Conservation (phyloP, 441 rosid genomes). For the Pelargonium cotyledonis region DNA sequence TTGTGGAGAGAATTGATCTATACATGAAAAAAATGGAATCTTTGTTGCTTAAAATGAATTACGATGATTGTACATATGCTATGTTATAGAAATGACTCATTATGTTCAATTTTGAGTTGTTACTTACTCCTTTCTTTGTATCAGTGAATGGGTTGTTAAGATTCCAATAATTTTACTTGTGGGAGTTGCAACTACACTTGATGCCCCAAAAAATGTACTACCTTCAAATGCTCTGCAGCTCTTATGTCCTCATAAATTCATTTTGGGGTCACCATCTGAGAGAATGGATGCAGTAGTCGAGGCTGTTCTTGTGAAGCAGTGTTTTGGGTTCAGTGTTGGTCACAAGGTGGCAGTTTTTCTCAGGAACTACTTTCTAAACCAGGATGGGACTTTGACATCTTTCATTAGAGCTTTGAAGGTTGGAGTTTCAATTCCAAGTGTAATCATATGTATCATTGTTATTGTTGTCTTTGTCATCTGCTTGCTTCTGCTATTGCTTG, state of each 20-base stretch:
- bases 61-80: neutral
- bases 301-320: slow-evolving; percentile 68
- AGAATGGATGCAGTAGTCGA: slow-evolving; percentile 79
- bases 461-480: neutral
- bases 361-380: slow-evolving; percentile 68
- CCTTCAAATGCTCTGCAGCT: slow-evolving; percentile 55
- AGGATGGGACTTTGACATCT: slow-evolving; percentile 85
- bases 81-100: neutral
- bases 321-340: slow-evolving; percentile 67
- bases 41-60: neutral
- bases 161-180: slow-evolving; percentile 68
- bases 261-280: slow-evolving; percentile 66
- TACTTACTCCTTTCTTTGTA: slow-evolving; percentile 16
- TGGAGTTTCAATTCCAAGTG: slow-evolving; percentile 17
- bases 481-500: slow-evolving; percentile 10
- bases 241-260: slow-evolving; percentile 59
- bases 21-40: neutral
- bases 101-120: slow-evolving; percentile 15
- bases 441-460: slow-evolving; percentile 2
- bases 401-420: slow-evolving; percentile 87
- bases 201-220: slow-evolving; percentile 56
- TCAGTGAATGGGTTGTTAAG: slow-evolving; percentile 83
- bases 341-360: slow-evolving; percentile 64
- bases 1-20: neutral
- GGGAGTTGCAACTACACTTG: slow-evolving; percentile 87